Conservation (phyloP, 2,329 filamentous ascomycete species). For the Exophiala spinifera region DNA sequence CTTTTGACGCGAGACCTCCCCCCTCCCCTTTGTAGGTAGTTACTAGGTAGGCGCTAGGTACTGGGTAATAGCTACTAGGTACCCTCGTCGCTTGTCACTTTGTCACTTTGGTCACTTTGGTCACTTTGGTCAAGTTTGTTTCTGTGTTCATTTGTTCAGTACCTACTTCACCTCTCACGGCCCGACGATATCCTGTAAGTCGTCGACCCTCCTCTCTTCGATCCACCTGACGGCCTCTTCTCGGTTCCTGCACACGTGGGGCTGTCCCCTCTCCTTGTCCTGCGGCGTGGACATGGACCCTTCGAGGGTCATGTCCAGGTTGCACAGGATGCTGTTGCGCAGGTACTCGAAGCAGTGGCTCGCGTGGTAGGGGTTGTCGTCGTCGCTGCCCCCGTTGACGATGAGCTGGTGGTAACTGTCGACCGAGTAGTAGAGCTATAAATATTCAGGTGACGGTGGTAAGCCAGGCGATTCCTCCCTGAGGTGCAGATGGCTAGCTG, state of each 20-base stretch:
- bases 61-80: too few species aligned
- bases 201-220: slow-evolving; percentile 34
- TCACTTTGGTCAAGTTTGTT: too few species aligned
- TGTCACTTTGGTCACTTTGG: too few species aligned
- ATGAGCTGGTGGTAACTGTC: slow-evolving; percentile 36
- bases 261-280: slow-evolving; percentile 32
- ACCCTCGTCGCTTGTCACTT: too few species aligned
- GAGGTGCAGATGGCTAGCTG: too few species aligned
- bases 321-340: slow-evolving; percentile 34
- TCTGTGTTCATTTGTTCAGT: too few species aligned
- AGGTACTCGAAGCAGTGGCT: slow-evolving; percentile 37
- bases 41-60: too few species aligned
- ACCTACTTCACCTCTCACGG: too few species aligned
- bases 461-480: too few species aligned
- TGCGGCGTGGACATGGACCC: slow-evolving; percentile 26
- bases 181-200: slow-evolving; percentile 35
- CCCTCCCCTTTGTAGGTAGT: too few species aligned
- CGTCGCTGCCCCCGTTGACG: slow-evolving; percentile 32
- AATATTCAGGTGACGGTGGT: too few species aligned
- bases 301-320: slow-evolving; percentile 37
- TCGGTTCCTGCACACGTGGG: slow-evolving; percentile 35
- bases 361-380: slow-evolving; percentile 29
- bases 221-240: slow-evolving; percentile 35
- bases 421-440: slow-evolving; percentile 32
- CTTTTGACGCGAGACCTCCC: too few species aligned